Base-by-base conservation (phyloP, 1,284 basidiomycete genomes). In the Apiotrichum montevideense region DNA sequence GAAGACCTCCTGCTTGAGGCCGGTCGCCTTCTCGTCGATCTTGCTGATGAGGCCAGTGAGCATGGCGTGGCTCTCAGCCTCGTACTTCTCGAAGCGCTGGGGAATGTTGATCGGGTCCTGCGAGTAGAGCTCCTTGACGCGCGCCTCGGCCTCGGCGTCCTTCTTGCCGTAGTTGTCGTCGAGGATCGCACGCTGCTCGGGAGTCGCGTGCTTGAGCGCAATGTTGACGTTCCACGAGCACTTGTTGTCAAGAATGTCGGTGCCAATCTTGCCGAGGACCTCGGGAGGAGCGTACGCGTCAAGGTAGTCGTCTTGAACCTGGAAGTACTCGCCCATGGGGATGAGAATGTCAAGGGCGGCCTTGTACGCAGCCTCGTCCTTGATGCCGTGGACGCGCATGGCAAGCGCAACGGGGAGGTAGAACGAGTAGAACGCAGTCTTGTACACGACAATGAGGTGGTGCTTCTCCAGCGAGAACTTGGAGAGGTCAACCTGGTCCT, bases 171-270 rank as follows among this genome's bases (percentile, higher is more conserved):
- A 98, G 78, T 93, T 90, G 43, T 82, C 84, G 65, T 84, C 83
- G 47, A 84, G 79, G 32, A 81, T 66, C 57, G 78, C 72, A 46
- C 83, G 76, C 71, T 84, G 83, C 53, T 82, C 80, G 81, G 83
- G 63, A 78, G 84, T 81, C 82, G 90, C 72, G 62, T 78, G 66
- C 56, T 81, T 79, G 59, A 98, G 82, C 35, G 93, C 95, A 15
- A 85, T 86, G 78, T 97, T 98, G 77, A 98, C 81, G 71, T 88
- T 87, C 96, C 95, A 98, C 43, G 88, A 90, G 79, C 96, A 98
- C 80, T 98, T 98, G 84, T 98, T 98, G 79, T 98, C 95, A 57
- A 96, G 78, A 69, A 98, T 98, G 77, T 98, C 96, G 21, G 95
- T 98, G 35, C 95, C 96, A 63, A 98, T 85, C 80, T 98, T 98